Percentiles rank a stretch among this genome's conserved stretches.
Evolutionary conservation across 2,329 filamentous ascomycete genomes (phyloP).

Genomic region (Fusarium odoratissimum): DNA sequence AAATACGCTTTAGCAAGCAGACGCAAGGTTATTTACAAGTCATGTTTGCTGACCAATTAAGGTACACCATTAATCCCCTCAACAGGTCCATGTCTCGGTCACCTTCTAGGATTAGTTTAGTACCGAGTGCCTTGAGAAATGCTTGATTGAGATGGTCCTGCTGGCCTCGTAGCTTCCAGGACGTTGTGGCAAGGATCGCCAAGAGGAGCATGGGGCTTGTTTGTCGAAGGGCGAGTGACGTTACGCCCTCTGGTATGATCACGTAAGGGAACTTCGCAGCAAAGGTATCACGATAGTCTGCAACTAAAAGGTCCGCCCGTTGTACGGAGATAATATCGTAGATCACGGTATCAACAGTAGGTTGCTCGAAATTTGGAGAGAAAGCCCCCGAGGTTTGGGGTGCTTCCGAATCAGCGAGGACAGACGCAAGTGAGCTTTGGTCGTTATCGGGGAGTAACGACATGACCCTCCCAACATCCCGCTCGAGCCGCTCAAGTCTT

Average conservation of each 20-base stretch:
- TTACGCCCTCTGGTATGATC: background rate
- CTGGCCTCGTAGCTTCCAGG: background rate
- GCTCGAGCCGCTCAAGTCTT: background rate
- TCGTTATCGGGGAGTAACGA: background rate
- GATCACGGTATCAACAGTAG: background rate
- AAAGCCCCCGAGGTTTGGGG: background rate
- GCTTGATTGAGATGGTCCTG: background rate
- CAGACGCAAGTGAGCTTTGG: background rate
- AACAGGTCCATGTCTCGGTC: background rate
- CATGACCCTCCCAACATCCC: background rate
- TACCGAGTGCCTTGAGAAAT: background rate
- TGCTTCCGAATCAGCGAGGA: background rate
- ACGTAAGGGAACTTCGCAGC: background rate
- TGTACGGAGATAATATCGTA: background rate
- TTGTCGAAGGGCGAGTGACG: accelerated
- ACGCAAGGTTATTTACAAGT: accelerated
- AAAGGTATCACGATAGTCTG: background rate
- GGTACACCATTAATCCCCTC: background rate
- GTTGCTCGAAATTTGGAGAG: background rate
- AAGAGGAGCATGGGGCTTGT: background rate
- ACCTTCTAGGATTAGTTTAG: background rate
- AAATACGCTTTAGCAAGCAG: background rate
- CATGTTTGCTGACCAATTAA: background rate
- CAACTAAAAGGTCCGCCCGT: background rate
- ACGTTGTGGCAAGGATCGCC: accelerated